These are phyloP conservation scores for Huntiella bhutanensis DNA, from an alignment of 2,329 filamentous ascomycete species.

Conservation along the genomic window DNA sequence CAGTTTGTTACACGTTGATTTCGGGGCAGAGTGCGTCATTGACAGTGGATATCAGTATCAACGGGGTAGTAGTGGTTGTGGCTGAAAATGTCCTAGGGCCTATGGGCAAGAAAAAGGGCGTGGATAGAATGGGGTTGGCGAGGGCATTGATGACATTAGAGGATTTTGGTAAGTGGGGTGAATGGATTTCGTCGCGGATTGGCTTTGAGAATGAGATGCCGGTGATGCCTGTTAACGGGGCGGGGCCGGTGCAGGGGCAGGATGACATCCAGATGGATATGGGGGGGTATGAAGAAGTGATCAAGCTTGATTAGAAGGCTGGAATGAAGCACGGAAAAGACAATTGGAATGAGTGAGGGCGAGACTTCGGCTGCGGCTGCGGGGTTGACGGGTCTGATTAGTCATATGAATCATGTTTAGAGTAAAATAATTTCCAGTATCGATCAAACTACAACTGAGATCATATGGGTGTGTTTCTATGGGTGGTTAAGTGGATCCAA, in stretches of 20 bases:
- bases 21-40: no score
- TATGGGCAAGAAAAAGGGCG: conserved; percentile 10
- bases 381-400: no score
- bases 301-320: not conserved
- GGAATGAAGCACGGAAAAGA: no score
- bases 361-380: no score
- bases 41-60: conserved; percentile 37
- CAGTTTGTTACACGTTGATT: no score
- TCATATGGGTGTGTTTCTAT: no score
- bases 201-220: conserved; percentile 5
- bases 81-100: conserved; percentile 34
- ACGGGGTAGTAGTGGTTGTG: conserved; percentile 37
- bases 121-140: conserved; percentile 22
- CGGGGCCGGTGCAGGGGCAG: not conserved
- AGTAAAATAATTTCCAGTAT: no score
- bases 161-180: conserved; percentile 33
- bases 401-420: no score
- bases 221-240: not conserved
- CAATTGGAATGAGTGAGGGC: no score
- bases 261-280: not conserved
- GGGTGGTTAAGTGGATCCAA: no score
- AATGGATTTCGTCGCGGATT: conserved; percentile 29
- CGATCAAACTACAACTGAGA: no score
- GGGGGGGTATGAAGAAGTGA: not conserved
- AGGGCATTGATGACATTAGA: conserved; percentile 29